phyloP scores from a whole-genome alignment of 2,329 filamentous ascomycete species.

The Graphilbum fragrans region DNA sequence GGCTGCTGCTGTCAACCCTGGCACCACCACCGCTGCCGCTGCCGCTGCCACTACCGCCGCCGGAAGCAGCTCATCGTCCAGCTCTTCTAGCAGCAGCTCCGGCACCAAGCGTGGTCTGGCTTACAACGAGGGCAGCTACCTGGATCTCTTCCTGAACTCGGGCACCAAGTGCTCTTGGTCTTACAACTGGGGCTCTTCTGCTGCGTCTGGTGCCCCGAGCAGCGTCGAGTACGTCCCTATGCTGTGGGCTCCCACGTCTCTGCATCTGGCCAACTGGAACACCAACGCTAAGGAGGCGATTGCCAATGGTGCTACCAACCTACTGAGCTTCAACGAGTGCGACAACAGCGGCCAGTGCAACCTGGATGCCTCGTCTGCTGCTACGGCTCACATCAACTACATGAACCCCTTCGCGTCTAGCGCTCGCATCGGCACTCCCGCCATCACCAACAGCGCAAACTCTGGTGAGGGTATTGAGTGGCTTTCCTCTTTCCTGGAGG shows the following conservation, averaged over 20 bases:
- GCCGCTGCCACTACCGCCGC: conserved; percentile 4
- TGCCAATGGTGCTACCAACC: conserved; percentile 35
- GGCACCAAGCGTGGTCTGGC: conserved; percentile 52
- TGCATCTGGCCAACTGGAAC: conserved; percentile 36
- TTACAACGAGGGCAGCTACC: conserved; percentile 49
- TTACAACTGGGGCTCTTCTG: conserved; percentile 54
- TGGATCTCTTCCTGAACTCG: conserved; percentile 33
- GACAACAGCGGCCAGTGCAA: conserved; percentile 50
- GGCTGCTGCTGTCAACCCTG: not conserved
- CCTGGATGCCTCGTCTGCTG: conserved; percentile 38
- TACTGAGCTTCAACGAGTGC: conserved; percentile 63
- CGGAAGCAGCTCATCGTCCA: conserved; percentile 8
- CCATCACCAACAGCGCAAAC: conserved; percentile 47
- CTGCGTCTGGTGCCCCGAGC: conserved; percentile 25
- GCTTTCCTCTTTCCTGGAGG: conserved; percentile 36
- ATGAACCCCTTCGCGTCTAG: conserved; percentile 43
- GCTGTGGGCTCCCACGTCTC: conserved; percentile 42
- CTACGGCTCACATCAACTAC: conserved; percentile 36
- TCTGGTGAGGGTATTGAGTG: conserved; percentile 41
- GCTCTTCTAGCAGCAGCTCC: conserved; percentile 4
- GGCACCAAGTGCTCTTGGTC: conserved; percentile 40
- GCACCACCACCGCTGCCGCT: conserved; percentile 1
- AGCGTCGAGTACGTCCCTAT: conserved; percentile 52
- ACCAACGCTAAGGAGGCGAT: conserved; percentile 38
- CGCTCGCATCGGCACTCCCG: conserved; percentile 43